Evolutionary conservation across 176 grass and related monocot genomes (phyloP), one percentile per base, ranked within the genome.

Genomic region (Alloteropsis semialata): DNA sequence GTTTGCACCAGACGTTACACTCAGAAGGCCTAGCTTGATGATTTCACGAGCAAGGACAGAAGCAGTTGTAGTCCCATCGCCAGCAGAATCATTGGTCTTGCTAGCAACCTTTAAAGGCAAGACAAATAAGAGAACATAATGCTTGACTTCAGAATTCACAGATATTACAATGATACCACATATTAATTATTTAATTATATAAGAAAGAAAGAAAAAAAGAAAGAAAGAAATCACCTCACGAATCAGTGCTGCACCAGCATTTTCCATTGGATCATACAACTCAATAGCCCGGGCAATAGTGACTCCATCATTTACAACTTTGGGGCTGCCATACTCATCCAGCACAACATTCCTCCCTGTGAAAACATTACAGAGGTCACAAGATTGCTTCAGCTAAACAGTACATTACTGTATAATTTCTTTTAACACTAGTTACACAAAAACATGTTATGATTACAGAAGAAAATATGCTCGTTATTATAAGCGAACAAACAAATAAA

Each of bases 51-150:
- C 94, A 72, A 97, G 82, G 67, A 97, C 94, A 60, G 83, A 92
- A 10, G 94, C 94, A 54, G 92, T 94, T 10, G 94, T 94, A 57
- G 94, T 97, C 28, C 94, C 94, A 87, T 97, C 94, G 84, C 94
- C 94, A 63, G 94, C 94, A 36, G 94, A 94, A 60, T 97, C 94
- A 87, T 97, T 94, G 36, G 92, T 97, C 83, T 97, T 97, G 44
- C 94, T 97, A 88, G 89, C 94, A 86, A 97, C 94, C 94, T 97
- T 73, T 69, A 78, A 51, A 1, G 14, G 60, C 41, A 50, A 76
- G 14, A 67, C 41, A 50, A 76, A 27, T 14, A 78, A 22, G 36
- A 80, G 18, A 62, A 46, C 12, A 48, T 16, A 22, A n/a, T n/a
- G 15, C 39, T 85, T 56, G 56, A 33, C 62, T 39, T 60, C 8